Percentiles rank a stretch among this genome's conserved stretches.
These are phyloP conservation scores for Cladosporium sp. DNA, from an alignment of 2,329 filamentous ascomycete species.

Conservation along the genomic window DNA sequence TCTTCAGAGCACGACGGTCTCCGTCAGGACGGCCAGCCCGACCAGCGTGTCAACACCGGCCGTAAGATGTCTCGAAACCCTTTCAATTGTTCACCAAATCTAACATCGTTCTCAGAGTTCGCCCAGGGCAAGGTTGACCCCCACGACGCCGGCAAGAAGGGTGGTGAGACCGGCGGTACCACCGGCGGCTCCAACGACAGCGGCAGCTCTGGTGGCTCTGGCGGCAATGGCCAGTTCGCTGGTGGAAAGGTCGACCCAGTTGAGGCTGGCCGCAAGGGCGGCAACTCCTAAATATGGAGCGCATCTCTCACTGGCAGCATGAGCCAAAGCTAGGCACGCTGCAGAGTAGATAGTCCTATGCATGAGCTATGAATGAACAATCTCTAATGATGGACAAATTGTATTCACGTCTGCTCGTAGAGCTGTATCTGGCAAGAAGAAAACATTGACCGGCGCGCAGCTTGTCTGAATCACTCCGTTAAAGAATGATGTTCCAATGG, in stretches of 20 bases:
- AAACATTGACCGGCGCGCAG: too few relatives aligned
- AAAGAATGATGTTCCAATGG: too few relatives aligned
- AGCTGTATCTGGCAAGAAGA: too few relatives aligned
- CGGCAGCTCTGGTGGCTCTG: not conserved
- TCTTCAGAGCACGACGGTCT: constrained; percentile 39
- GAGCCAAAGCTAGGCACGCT: not conserved
- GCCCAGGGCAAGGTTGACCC: constrained; percentile 42
- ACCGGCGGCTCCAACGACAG: not conserved
- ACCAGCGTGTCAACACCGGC: constrained; percentile 39
- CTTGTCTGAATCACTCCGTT: too few relatives aligned
- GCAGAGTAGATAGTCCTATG: not conserved
- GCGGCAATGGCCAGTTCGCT: constrained; percentile 30
- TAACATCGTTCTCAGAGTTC: constrained; percentile 24
- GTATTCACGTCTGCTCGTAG: too few relatives aligned
- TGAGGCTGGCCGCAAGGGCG: constrained; percentile 39
- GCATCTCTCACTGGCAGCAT: not conserved
- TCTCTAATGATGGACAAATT: too few relatives aligned
- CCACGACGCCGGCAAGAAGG: constrained; percentile 38
- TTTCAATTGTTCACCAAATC: not conserved
- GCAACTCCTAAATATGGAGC: constrained; percentile 16
- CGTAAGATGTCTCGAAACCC: constrained; percentile 11
- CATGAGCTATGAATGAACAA: not conserved
- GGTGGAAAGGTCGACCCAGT: constrained; percentile 40
- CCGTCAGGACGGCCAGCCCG: constrained; percentile 40
- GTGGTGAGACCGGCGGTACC: constrained; percentile 24